Base-by-base conservation (phyloP, 495 filamentous ascomycete species). In the Penicillium paxilli region DNA sequence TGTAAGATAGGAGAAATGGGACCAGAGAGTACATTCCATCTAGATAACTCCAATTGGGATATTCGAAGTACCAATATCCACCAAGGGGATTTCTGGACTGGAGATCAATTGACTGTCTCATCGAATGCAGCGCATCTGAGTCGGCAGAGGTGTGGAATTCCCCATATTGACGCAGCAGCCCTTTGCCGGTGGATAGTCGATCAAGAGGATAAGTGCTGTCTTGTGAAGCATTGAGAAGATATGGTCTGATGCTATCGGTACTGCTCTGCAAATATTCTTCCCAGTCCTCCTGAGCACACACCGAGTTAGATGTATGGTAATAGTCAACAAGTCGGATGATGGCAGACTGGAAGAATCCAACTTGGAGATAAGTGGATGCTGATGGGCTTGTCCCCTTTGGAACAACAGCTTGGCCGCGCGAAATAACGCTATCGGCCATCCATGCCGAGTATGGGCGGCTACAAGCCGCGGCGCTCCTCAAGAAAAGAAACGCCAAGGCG, bases 41-140 rank as follows among this genome's bases (percentile, higher is more conserved):
- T 0, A 83, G 69, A 71, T 80, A 85, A 76, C 81, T 82, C 62
- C 81, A 81, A 33, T 85, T 67, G 0, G 76, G 76, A 41, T 83
- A 83, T 1, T 64, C 71, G 9, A 72, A 75, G 40, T 82, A 81
- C 82, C 81, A 83, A 50, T 78, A 77, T 2, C 80, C 81, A 56
- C 62, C 58, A 24, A 56, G 54, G 5, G 64, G 28, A 38, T 81
- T 84, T 12, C 73, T 65, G 3, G 73, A 72, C 30, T 83, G 76
- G 0, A 74, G 60, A 44, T 76, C 61, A 6, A 82, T 64, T 20
- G 81, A 79, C n/a, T 57, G 46, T 21, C 72, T 70, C 22, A 84
- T 60, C 2, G 78, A 65, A 41, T 71, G 70, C 0, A 76, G 68
- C 8, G 75, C 73, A 8, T 44, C 51, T 38, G 69, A 72, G 47